Percentiles rank a stretch among this genome's conserved stretches.
Evolutionary conservation across 805 yeast genomes (phyloP).

Genomic region (Schizosaccharomyces octosporus): DNA sequence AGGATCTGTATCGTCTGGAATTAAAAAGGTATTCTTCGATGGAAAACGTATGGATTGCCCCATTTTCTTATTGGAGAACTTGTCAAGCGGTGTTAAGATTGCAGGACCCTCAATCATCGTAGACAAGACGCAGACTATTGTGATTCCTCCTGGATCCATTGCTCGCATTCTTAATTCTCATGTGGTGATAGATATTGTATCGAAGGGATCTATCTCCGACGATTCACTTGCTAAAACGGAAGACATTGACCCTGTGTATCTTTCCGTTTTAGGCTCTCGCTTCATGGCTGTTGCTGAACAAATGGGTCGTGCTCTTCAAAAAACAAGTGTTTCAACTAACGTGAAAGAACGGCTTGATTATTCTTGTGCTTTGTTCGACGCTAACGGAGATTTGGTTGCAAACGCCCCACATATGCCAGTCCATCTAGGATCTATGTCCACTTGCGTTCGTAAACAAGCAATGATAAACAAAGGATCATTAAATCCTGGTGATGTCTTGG

Average conservation of each 20-base stretch:
- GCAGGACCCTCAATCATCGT: slow-evolving; percentile 55
- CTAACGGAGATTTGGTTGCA: slow-evolving; percentile 57
- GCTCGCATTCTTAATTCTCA: slow-evolving; percentile 34
- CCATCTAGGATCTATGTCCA: slow-evolving; percentile 67
- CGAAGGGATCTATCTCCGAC: not conserved
- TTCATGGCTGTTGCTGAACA: slow-evolving; percentile 83
- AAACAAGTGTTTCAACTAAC: slow-evolving; percentile 59
- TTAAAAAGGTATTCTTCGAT: slow-evolving; percentile 33
- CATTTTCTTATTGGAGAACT: slow-evolving; percentile 29
- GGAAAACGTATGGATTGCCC: slow-evolving; percentile 25
- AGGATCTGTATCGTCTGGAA: slow-evolving; percentile 11
- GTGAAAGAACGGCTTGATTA: slow-evolving; percentile 66
- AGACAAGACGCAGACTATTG: slow-evolving; percentile 60
- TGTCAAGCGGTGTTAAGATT: slow-evolving; percentile 28
- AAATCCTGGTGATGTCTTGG: slow-evolving; percentile 48
- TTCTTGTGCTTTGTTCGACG: slow-evolving; percentile 61
- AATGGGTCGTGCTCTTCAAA: slow-evolving; percentile 60
- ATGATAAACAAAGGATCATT: slow-evolving; percentile 38
- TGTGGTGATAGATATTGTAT: slow-evolving; percentile 22
- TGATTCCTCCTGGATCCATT: slow-evolving; percentile 34
- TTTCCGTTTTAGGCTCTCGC: slow-evolving; percentile 59
- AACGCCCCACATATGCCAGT: slow-evolving; percentile 80
- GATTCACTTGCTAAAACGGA: slow-evolving; percentile 9
- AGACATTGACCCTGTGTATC: slow-evolving; percentile 37
- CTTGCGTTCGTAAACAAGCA: slow-evolving; percentile 46